Evolutionary conservation across 345 rosid genomes (phyloP).

Genomic region (Eucalyptus urophylla): DNA sequence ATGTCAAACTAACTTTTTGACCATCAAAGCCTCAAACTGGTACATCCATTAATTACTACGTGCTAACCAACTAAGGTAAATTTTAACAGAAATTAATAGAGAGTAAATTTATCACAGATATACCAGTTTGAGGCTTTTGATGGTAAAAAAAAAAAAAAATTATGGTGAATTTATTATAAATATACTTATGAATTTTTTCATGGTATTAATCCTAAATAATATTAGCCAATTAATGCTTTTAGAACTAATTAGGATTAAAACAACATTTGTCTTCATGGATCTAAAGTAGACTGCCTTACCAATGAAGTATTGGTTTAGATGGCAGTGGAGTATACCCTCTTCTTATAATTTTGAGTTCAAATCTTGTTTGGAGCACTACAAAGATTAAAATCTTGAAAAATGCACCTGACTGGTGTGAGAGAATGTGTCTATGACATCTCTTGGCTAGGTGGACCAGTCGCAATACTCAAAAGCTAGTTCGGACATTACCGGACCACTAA

Average conservation of each 20-base stretch:
- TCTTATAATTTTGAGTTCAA: neutral
- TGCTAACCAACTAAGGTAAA: too few species aligned
- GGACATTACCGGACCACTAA: neutral
- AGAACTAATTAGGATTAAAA: neutral
- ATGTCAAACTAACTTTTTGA: too few species aligned
- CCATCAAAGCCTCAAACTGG: fast-evolving
- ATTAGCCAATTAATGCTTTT: neutral
- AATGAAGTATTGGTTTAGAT: neutral
- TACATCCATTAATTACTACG: too few species aligned
- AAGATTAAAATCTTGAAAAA: neutral
- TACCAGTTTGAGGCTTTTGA: fast-evolving
- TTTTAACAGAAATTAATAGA: fast-evolving
- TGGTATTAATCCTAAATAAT: too few species aligned
- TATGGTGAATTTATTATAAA: fast-evolving
- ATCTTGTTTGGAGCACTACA: neutral
- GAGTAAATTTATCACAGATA: fast-evolving
- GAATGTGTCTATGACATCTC: neutral
- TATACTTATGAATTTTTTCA: too few species aligned
- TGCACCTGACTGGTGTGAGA: neutral
- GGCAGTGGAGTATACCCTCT: neutral
- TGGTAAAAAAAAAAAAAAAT: too few species aligned
- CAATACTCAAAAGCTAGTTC: neutral
- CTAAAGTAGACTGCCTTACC: neutral
- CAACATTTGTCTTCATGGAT: neutral
- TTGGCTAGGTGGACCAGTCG: neutral